Base-by-base conservation (phyloP, 352 stramenopile species). In the Phytopythium aichiense region DNA sequence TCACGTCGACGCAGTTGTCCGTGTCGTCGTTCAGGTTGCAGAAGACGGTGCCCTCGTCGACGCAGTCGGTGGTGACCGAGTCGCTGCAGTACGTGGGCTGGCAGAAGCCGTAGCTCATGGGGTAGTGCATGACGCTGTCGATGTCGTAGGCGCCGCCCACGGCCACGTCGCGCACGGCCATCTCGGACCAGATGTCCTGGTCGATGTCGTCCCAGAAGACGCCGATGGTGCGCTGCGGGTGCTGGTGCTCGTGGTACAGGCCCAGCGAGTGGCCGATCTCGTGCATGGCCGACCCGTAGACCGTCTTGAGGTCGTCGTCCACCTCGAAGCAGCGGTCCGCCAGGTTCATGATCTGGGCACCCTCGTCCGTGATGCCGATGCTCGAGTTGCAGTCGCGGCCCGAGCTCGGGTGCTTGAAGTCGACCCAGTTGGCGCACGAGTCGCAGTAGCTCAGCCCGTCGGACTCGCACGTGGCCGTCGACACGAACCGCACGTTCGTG, bases 211-310 rank as follows among this genome's bases (percentile, higher is more conserved):
- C 79, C 78, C 79, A 91, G 65, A 93, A 89, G 33, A 93, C 68
- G 35, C 74, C 77, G 43, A 91, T 83, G 30, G 65, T 73, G 64
- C 81, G 81, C n/a, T 77, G 63, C 20, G 81, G 78, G 64, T 93
- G 84, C 68, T 91, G 81, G 68, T 93, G 81, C 66, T 93, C 84
- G 68, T 93, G 82, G 73, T 92, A 93, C 56, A 93, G 66, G 9
- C 82, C 84, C 15, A 93, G 60, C 31, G 73, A 76, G 69, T 93
- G 84, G n/a, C 81, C 76, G 40, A 93, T 88, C 59, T 93, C 84
- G 71, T 93, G 84, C 77, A 93, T 89, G 66, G 80, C 79, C 52
- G 81, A 84, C 18, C 84, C 84, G 60, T 85, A 91, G 55, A 83
- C 79, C 22, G 79, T 81, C 71, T 91, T 91, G 50, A 88, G 73